These are phyloP conservation scores for Stagonosporopsis cucurbitacearum DNA, from an alignment of 2,329 filamentous ascomycete genomes.

Conservation along the genomic window DNA sequence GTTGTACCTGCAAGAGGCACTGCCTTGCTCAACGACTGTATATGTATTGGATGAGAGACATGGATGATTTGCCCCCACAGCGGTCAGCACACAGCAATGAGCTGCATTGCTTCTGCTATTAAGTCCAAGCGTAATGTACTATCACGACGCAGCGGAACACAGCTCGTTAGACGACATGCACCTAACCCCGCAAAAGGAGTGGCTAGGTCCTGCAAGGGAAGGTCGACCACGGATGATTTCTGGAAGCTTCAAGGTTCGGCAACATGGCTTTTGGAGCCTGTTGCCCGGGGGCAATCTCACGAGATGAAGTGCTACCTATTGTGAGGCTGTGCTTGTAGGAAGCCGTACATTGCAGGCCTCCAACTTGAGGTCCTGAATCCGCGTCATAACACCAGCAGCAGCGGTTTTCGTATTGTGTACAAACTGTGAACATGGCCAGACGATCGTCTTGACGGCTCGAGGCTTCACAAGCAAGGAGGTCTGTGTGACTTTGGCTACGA, in stretches of 20 bases:
- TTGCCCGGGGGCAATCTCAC: slow-evolving; percentile 29
- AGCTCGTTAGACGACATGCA: slow-evolving; percentile 32
- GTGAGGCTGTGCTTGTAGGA: slow-evolving; percentile 14
- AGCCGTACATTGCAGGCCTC: slow-evolving; percentile 11
- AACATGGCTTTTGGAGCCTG: slow-evolving; percentile 18
- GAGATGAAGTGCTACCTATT: slow-evolving; percentile 21
- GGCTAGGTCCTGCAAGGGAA: slow-evolving; percentile 35
- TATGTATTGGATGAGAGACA: slow-evolving; percentile 20
- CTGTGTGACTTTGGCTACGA: slow-evolving; percentile 35
- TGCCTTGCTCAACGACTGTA: slow-evolving; percentile 30
- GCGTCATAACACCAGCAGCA: slow-evolving; percentile 20
- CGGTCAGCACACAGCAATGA: slow-evolving; percentile 30
- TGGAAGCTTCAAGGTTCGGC: slow-evolving; percentile 19
- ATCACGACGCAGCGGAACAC: slow-evolving; percentile 36
- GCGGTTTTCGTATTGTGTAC: slow-evolving; percentile 10
- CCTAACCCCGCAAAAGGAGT: slow-evolving; percentile 43
- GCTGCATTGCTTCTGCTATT: slow-evolving; percentile 29
- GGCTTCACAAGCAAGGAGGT: slow-evolving; percentile 31
- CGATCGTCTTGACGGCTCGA: slow-evolving; percentile 24
- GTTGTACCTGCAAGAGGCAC: slow-evolving; percentile 15
- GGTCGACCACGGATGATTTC: slow-evolving; percentile 34
- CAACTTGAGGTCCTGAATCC: slow-evolving; percentile 7
- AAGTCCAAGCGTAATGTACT: slow-evolving; percentile 25
- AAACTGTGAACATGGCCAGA: slow-evolving; percentile 28
- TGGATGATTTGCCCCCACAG: slow-evolving; percentile 20